phyloP scores from a whole-genome alignment of 305 asterid genomes.

The Fraxinus nigra region DNA sequence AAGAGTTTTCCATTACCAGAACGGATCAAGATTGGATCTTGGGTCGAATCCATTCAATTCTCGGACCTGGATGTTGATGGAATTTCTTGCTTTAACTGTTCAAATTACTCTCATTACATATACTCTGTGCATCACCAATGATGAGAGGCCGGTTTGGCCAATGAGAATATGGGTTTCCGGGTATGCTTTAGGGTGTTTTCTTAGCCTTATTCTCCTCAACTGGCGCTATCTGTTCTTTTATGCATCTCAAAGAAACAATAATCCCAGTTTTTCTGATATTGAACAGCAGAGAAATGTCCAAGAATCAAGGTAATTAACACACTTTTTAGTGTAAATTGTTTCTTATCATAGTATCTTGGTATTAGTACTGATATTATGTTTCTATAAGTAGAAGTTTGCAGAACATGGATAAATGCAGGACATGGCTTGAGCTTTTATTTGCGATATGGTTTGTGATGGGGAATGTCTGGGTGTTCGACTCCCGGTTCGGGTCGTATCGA shows the following conservation, averaged over 20 bases:
- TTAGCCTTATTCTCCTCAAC: slow-evolving; percentile 47
- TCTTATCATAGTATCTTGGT: background rate
- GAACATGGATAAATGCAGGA: slow-evolving; percentile 52
- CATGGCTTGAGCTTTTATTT: slow-evolving; percentile 66
- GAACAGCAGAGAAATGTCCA: slow-evolving; percentile 64
- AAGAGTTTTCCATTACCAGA: slow-evolving; percentile 85
- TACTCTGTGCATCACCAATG: slow-evolving; percentile 47
- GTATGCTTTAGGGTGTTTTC: slow-evolving; percentile 65
- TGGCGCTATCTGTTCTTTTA: slow-evolving; percentile 50
- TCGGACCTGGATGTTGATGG: slow-evolving; percentile 69
- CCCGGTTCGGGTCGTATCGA: slow-evolving; percentile 67
- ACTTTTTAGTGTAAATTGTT: background rate
- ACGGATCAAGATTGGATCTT: slow-evolving; percentile 71
- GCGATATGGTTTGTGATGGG: slow-evolving; percentile 99
- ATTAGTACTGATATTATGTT: background rate
- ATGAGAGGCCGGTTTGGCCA: slow-evolving; percentile 89
- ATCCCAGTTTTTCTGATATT: slow-evolving; percentile 36
- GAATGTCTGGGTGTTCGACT: slow-evolving; percentile 81
- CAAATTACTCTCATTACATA: slow-evolving; percentile 46
- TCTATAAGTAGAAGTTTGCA: slow-evolving; percentile 44
- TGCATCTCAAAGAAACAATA: slow-evolving; percentile 26
- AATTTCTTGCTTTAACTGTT: slow-evolving; percentile 44
- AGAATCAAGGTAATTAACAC: slow-evolving; percentile 55
- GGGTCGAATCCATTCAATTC: slow-evolving; percentile 88
- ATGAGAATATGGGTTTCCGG: slow-evolving; percentile 85